Conservation (phyloP, 2,329 filamentous ascomycete species). For the Phaeoacremonium minimum region DNA sequence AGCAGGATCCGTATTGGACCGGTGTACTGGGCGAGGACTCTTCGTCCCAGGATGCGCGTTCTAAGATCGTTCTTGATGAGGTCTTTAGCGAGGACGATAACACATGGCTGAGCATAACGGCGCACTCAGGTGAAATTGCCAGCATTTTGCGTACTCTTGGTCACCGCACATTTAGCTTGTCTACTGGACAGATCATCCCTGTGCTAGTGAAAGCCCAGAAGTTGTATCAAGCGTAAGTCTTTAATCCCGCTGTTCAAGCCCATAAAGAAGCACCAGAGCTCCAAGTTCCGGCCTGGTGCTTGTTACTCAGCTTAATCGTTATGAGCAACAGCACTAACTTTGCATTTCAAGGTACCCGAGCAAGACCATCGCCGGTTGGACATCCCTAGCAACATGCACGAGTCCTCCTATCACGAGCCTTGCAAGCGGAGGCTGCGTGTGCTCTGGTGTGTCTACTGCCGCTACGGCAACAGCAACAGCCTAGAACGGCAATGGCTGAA, state of each 20-base stretch:
- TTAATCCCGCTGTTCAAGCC: too few species aligned
- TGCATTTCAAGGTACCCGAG: too few species aligned
- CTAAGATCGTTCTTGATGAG: constrained; percentile 48
- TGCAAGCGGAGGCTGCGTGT: constrained; percentile 32
- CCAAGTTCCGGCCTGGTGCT: too few species aligned
- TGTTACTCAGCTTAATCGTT: too few species aligned
- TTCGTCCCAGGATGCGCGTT: constrained; percentile 43
- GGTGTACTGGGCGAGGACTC: constrained; percentile 34
- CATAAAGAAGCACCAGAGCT: too few species aligned
- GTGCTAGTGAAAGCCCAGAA: constrained; percentile 59
- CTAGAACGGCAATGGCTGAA: background rate
- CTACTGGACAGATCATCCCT: constrained; percentile 65
- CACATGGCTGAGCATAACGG: constrained; percentile 56
- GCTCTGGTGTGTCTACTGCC: background rate
- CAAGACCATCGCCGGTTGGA: constrained; percentile 29
- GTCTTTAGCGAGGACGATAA: constrained; percentile 48
- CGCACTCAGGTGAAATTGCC: constrained; percentile 54
- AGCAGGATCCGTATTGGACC: constrained; percentile 45
- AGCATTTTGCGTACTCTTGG: constrained; percentile 39
- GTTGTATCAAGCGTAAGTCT: constrained; percentile 15
- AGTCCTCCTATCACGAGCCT: constrained; percentile 39
- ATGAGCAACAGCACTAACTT: too few species aligned
- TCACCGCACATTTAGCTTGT: constrained; percentile 57
- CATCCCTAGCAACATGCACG: constrained; percentile 35
- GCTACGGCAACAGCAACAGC: background rate